A percentile compares a stretch with the other conserved stretches of the same genome.
phyloP scores from a whole-genome alignment of 345 rosid species.

The Ailanthus altissimus region DNA sequence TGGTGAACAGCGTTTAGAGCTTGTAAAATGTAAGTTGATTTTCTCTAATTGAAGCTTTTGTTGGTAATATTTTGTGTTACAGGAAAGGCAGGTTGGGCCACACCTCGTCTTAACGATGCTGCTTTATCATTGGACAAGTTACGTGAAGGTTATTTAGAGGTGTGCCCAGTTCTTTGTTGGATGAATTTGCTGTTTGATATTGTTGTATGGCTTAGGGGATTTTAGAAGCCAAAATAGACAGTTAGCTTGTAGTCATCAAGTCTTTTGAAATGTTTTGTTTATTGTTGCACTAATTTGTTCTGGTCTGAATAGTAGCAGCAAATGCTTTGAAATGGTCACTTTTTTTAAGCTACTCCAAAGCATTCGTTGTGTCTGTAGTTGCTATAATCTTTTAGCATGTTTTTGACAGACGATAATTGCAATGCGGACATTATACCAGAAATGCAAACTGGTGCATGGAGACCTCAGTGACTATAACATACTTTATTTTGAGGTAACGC shows the following conservation, averaged over 20 bases:
- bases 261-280: background rate
- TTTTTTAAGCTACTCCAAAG: slow-evolving; percentile 4
- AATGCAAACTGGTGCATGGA: slow-evolving; percentile 95
- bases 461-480: slow-evolving; percentile 98
- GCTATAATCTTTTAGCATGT: slow-evolving; percentile 18
- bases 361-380: background rate
- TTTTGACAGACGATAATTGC: slow-evolving; percentile 64
- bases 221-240: background rate
- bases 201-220: background rate
- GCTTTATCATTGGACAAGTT: slow-evolving; percentile 74
- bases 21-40: background rate
- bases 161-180: slow-evolving; percentile 24
- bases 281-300: background rate
- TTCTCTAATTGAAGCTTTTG: slow-evolving; percentile 1
- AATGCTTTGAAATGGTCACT: background rate
- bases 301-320: background rate
- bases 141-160: slow-evolving; percentile 94
- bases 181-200: background rate
- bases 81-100: slow-evolving; percentile 96
- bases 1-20: background rate
- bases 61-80: slow-evolving; percentile 16
- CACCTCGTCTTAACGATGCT: slow-evolving; percentile 99
- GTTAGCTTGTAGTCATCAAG: background rate
- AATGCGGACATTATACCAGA: slow-evolving; percentile 84
- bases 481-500: slow-evolving; percentile 77